Percentiles rank a stretch among this genome's conserved stretches.
These are phyloP conservation scores for Hibiscus trionum DNA, from an alignment of 345 rosid species.

Conservation along the genomic window DNA sequence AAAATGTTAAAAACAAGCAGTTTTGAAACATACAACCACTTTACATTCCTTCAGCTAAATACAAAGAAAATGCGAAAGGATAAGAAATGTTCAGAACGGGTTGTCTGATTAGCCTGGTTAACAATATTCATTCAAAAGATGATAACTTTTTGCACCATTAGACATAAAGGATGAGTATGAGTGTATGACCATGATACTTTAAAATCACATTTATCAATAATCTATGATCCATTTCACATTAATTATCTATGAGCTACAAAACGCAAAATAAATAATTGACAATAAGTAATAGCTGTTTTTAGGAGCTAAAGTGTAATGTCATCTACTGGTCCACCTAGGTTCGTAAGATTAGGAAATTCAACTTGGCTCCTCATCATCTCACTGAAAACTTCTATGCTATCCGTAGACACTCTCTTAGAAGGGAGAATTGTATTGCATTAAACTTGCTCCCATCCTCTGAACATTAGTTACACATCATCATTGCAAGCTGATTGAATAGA, in stretches of 20 bases:
- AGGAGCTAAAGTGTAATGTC: background rate
- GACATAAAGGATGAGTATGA: constrained; percentile 15
- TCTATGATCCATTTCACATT: constrained; percentile 7
- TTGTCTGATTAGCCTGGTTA: background rate
- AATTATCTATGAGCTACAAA: background rate
- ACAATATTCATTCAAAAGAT: background rate
- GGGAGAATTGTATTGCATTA: constrained; percentile 26
- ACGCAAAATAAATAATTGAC: background rate
- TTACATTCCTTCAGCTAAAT: too few relatives aligned
- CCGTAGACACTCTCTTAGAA: constrained; percentile 12
- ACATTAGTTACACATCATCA: constrained; percentile 84
- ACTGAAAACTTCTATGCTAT: constrained; percentile 27
- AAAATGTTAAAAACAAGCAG: background rate
- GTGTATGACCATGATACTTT: constrained; percentile 3
- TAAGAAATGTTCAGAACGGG: too few relatives aligned
- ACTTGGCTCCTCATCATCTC: constrained; percentile 26
- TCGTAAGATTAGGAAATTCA: constrained; percentile 18
- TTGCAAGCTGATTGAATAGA: constrained; percentile 80
- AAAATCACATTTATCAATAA: background rate
- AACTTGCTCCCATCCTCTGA: constrained; percentile 54
- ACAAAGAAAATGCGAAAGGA: too few relatives aligned
- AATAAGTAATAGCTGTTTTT: background rate
- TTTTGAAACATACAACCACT: background rate
- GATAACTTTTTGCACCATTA: background rate
- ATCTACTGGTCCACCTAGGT: constrained; percentile 20